Base-by-base conservation (phyloP, 2,329 filamentous ascomycete species). In the Polytolypa hystricis region DNA sequence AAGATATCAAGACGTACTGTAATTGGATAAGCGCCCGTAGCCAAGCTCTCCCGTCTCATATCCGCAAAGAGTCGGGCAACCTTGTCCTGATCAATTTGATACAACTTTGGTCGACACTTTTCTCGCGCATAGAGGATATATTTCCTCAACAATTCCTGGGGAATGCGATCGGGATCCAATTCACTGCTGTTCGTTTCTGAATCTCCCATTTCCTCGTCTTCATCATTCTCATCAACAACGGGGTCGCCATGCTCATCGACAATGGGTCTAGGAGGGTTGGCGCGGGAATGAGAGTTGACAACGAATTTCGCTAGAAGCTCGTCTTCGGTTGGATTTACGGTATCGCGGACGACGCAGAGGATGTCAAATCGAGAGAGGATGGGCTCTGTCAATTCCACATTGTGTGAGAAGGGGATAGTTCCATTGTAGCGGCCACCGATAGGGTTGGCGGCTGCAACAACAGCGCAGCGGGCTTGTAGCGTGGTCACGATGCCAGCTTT, bases 401-500 rank as follows among this genome's bases (percentile, higher is more conserved):
- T 98, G 56, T 93, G 77, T 1, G 85, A 87, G 63, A 98, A 96
- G 2, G 91, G 89, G 25, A 93, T 84, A 1, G 87, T 95, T 27
- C 84, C 86, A 63, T 96, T 96, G 67, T 98, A 98, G 30, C 91
- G 83, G 15, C 91, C 91, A 31, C 87, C 89, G 42, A 93, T 89
- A 1, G 91, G 91, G 62, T 98, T 98, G 50, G 91, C 91, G 1
- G 91, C 91, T 11, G 91, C 91, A 46, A 98, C 86, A 48, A 98
- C 93, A 37, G 87, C 86, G 58, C 91, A 98, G 26, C 91, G 81
- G 29, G 91, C 91, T 60, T 98, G 89, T 1, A 98, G 70, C 0
- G 91, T 96, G 1, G 91, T 98, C 29, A 98, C 91, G 42, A 98
- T 98, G 62, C 91, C 91, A 1, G 91, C 91, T 59, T 98, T 98